Evolutionary conservation across 1,284 basidiomycete genomes (phyloP).

Genomic region (Takashimella koratensis): DNA sequence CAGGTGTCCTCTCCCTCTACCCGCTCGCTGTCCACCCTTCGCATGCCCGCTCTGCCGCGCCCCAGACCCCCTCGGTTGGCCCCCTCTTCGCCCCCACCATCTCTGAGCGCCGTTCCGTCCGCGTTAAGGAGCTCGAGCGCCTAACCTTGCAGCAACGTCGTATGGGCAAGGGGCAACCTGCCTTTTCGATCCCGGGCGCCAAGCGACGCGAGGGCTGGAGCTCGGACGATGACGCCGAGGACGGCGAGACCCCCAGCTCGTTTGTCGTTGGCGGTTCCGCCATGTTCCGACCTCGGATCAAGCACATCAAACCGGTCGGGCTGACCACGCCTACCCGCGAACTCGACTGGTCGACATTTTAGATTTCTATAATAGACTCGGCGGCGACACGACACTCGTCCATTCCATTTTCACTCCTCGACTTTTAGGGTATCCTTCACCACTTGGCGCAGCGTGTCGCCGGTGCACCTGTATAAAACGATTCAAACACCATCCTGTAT

Average conservation of each 20-base stretch:
- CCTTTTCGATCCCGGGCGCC: slow-evolving; percentile 10
- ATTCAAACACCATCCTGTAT: no score
- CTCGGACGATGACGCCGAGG: slow-evolving; percentile 16
- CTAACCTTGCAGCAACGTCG: slow-evolving; percentile 27
- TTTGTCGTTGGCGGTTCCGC: neutral
- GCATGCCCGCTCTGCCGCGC: slow-evolving; percentile 16
- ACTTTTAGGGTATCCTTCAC: no score
- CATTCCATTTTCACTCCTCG: no score
- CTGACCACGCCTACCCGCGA: slow-evolving; percentile 7
- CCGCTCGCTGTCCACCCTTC: slow-evolving; percentile 40
- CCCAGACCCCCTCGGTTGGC: slow-evolving; percentile 21
- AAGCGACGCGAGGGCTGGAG: slow-evolving; percentile 23
- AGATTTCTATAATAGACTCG: slow-evolving; percentile 2
- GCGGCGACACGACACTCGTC: no score
- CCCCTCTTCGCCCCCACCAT: slow-evolving; percentile 39
- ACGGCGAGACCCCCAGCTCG: slow-evolving; percentile 3
- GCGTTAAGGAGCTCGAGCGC: slow-evolving; percentile 29
- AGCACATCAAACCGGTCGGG: neutral
- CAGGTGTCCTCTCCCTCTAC: slow-evolving; percentile 43
- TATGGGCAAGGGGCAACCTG: slow-evolving; percentile 15
- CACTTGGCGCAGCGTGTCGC: no score
- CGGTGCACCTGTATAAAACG: no score
- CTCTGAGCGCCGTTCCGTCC: slow-evolving; percentile 21
- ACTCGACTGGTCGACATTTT: slow-evolving; percentile 25
- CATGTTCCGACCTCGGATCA: neutral